Evolutionary conservation across 129 eudicot species (phyloP).

Genomic region (Helianthus tuberosus): DNA sequence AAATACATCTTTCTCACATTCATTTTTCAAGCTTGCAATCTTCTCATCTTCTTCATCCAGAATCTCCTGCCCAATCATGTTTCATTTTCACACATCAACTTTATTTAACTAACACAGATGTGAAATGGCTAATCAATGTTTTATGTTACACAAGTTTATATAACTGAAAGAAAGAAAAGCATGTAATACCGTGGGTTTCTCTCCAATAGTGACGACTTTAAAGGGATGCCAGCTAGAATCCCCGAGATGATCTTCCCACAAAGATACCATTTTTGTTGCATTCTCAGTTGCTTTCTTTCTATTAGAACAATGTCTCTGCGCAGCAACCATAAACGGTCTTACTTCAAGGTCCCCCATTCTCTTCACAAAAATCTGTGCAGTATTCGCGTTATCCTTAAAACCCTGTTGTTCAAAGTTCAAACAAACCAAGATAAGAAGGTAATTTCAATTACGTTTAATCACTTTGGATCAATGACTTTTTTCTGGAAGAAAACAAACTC

Average conservation of each 20-base stretch:
- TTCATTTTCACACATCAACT: neutral
- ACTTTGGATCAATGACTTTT: neutral
- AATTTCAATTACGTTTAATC: neutral
- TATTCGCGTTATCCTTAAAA: constrained; percentile 31
- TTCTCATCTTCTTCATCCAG: constrained; percentile 46
- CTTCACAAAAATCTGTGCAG: constrained; percentile 50
- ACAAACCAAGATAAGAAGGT: neutral
- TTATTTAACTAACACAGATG: neutral
- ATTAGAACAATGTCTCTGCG: constrained; percentile 33
- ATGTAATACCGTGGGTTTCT: constrained; percentile 29
- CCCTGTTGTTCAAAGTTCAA: constrained; percentile 36
- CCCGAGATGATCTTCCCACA: constrained; percentile 53
- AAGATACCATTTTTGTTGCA: constrained; percentile 41
- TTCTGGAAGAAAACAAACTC: constrained; percentile 21
- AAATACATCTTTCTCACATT: constrained; percentile 23
- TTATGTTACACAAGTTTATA: neutral
- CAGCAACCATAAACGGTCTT: constrained; percentile 45
- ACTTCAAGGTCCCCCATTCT: constrained; percentile 72
- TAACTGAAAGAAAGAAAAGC: neutral
- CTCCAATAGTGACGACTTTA: constrained; percentile 45
- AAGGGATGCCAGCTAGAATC: constrained; percentile 94
- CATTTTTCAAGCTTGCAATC: constrained; percentile 30
- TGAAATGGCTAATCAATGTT: neutral
- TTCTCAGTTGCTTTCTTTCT: constrained; percentile 39
- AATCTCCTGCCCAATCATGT: constrained; percentile 36